A percentile compares a stretch with the other conserved stretches of the same genome.
Conservation (phyloP, 805 yeast species). For the Wickerhamiella domercqiae region DNA sequence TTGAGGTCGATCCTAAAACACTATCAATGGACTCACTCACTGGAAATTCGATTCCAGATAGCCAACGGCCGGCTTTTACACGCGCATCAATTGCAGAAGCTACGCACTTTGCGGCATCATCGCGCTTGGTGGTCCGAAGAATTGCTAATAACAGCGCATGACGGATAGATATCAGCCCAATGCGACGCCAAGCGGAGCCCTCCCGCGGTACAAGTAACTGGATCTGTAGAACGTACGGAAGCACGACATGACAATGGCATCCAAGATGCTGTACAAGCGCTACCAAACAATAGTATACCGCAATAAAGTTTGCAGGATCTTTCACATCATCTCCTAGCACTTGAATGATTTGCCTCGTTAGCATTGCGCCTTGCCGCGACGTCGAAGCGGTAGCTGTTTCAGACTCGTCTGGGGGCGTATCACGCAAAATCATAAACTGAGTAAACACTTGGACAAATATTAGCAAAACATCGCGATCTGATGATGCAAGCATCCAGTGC, state of each 20-base stretch:
- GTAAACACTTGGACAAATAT: slow-evolving; percentile 17
- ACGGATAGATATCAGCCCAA: slow-evolving; percentile 2
- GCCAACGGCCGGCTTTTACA: slow-evolving; percentile 12
- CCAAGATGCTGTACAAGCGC: slow-evolving; percentile 5
- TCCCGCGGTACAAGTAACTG: no score
- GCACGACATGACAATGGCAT: slow-evolving; percentile 1
- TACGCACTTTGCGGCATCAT: slow-evolving; percentile 6
- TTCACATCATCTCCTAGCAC: slow-evolving; percentile 2
- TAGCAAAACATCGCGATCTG: slow-evolving; percentile 13
- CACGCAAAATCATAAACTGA: slow-evolving; percentile 11
- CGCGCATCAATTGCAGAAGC: slow-evolving; percentile 8
- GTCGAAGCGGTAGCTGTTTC: slow-evolving; percentile 1
- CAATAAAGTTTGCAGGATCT: slow-evolving; percentile 10
- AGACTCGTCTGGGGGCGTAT: slow-evolving; percentile 2
- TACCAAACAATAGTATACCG: slow-evolving; percentile 13
- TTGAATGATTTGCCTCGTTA: slow-evolving; percentile 11
- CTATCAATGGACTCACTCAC: slow-evolving; percentile 8
- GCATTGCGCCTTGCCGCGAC: slow-evolving; percentile 9
- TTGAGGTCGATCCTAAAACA: slow-evolving; percentile 1
- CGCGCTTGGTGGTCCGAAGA: slow-evolving; percentile 4
- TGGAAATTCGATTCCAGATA: slow-evolving; percentile 17
- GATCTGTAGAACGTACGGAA: slow-evolving; percentile 11
- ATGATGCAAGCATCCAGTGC: slow-evolving; percentile 17
- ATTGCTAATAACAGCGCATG: slow-evolving; percentile 11
- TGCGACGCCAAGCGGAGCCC: background rate